These are phyloP conservation scores for apple (Malus domestica) DNA, from an alignment of 306 rosid species.

Conservation along the genomic window ASM211411v1 NC_041804.1:18609001-18609500, in stretches of 20 bases:
- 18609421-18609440: background rate
- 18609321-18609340: background rate
- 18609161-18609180: background rate
- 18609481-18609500: background rate
- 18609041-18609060: background rate
- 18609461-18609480: background rate
- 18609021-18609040: too few relatives aligned
- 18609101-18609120: background rate
- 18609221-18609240: background rate
- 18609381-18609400: background rate
- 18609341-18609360: background rate
- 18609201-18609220: background rate
- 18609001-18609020: too few relatives aligned
- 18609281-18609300: background rate
- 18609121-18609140: background rate
- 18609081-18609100: background rate
- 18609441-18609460: constrained; percentile 8
- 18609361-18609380: background rate
- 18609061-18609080: background rate
- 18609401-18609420: background rate
- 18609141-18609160: background rate
- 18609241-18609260: background rate
- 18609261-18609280: background rate
- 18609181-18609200: background rate
- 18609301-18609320: background rate